phyloP scores from a whole-genome alignment of 2,329 filamentous ascomycete species.

The Epichloe sibirici region DNA sequence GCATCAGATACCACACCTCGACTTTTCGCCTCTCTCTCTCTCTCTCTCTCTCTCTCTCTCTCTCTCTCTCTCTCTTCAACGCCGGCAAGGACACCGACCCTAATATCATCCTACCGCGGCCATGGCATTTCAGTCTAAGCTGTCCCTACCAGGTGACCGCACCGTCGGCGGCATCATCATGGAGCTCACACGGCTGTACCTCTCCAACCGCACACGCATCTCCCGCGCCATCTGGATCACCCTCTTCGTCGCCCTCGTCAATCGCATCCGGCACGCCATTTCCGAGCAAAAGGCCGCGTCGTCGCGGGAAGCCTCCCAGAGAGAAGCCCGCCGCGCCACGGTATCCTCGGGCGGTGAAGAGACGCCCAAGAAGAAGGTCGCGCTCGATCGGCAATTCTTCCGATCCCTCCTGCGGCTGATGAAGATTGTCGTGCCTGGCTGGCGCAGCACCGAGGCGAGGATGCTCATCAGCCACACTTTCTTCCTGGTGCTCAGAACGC shows the following conservation, averaged over 20 bases:
- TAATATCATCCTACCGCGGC: conserved; percentile 2
- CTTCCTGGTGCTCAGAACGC: conserved; percentile 78
- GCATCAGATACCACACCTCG: too few relatives aligned
- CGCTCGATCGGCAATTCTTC: conserved; percentile 75
- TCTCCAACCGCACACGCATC: conserved; percentile 68
- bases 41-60: neutral
- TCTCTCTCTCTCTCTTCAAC: neutral
- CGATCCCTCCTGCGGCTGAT: conserved; percentile 65
- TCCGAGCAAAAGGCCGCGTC: conserved; percentile 85
- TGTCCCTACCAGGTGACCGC: conserved; percentile 47
- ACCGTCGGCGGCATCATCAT: conserved; percentile 53
- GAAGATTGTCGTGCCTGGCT: conserved; percentile 80
- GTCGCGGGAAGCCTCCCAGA: conserved; percentile 49
- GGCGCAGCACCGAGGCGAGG: conserved; percentile 76
- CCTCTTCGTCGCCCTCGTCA: conserved; percentile 65
- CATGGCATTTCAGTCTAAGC: conserved; percentile 70
- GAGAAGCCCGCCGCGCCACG: conserved; percentile 34
- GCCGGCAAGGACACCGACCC: too few relatives aligned
- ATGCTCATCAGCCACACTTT: conserved; percentile 84
- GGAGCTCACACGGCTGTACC: conserved; percentile 59
- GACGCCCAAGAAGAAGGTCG: conserved; percentile 63
- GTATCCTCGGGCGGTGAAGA: conserved; percentile 27
- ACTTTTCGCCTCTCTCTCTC: too few relatives aligned
- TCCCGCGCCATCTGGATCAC: conserved; percentile 75
- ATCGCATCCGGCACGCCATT: conserved; percentile 83